Evolutionary conservation across 306 rosid genomes (phyloP), one percentile per base, ranked within the genome.

Genomic region (Chamaecrista fasciculata): DNA sequence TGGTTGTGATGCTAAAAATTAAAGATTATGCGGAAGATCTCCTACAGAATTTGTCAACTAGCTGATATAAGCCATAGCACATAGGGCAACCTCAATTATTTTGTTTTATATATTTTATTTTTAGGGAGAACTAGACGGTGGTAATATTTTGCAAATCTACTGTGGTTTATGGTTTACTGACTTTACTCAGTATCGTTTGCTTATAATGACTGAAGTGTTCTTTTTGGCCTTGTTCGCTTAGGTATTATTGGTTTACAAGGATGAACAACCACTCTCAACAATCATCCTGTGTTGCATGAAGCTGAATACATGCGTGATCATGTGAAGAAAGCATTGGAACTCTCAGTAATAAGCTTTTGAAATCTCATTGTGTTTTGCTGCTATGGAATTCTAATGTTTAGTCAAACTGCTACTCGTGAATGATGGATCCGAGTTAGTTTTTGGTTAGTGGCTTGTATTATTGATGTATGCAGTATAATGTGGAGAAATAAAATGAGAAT

Each of bases 201-300:
- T 11, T 10, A 62, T 67, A 14, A 33, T 81, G 62, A 58, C 74
- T 44, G 49, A 20, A 44, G 37, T 42, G 40, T 28, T 66, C 6
- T 23, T 51, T 46, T 24, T 37, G 44, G 34, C 16, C 18, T 33
- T 48, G 36, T 16, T 39, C 39, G 67, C 76, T 37, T 75, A 92
- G 98, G 96, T 39, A 72, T 92, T 49, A 91, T 95, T 58, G 97
- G 99, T 37, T 84, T 95, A 67, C 96, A 91, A 80, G 96, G 92
- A 43, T 95, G 85, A 86, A 69, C 40, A 11, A 1, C 39, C 20
- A 29, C 26, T 36, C 26, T 72, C 64, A 20, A 46, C 2, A n/a
- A n/a, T n/a, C n/a, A n/a, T 20, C 31, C 11, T 4, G 57, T 57
- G 40, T 28, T 29, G 21, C 75, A n/a, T 26, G 69, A 49, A 59